Percentiles rank a stretch among this genome's conserved stretches.
These are phyloP conservation scores for Thielaviopsis ethacetica DNA, from an alignment of 2,329 filamentous ascomycete species.

Conservation along the genomic window DNA sequence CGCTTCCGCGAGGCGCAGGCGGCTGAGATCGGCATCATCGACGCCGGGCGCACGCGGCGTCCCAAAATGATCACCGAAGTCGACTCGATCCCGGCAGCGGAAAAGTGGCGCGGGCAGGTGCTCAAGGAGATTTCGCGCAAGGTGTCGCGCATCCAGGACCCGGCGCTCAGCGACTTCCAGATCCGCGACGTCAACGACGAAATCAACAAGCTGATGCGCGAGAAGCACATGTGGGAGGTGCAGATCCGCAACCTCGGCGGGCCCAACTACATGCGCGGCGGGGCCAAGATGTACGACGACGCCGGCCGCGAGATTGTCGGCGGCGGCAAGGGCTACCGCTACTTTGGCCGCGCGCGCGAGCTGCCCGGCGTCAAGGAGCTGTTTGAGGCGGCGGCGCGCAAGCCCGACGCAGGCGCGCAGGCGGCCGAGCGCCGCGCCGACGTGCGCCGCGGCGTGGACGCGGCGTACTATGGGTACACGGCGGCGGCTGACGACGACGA, in stretches of 20 bases:
- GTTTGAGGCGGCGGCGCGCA: conserved; percentile 60
- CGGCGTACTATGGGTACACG: conserved; percentile 90
- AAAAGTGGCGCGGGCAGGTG: conserved; percentile 96
- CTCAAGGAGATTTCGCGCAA: conserved; percentile 96
- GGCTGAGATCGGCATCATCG: conserved; percentile 88
- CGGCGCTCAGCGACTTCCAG: conserved; percentile 84
- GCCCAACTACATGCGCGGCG: conserved; percentile 82
- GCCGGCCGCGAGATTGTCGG: conserved; percentile 53
- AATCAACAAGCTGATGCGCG: conserved; percentile 97
- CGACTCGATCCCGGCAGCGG: conserved; percentile 68
- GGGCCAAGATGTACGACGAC: conserved; percentile 55
- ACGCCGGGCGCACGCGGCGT: conserved; percentile 74
- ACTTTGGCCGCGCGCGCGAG: conserved; percentile 81
- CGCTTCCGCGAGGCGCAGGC: conserved; percentile 97
- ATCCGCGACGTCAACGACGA: conserved; percentile 97
- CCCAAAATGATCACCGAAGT: conserved; percentile 84
- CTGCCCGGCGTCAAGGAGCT: conserved; percentile 92
- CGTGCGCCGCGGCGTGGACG: conserved; percentile 58
- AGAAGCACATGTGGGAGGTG: conserved; percentile 98
- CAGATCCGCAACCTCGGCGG: conserved; percentile 93
- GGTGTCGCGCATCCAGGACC: conserved; percentile 88
- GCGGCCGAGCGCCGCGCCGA: conserved; percentile 53
- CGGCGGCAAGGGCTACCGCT: conserved; percentile 81
- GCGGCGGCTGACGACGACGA: conserved; percentile 79
- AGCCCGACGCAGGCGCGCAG: conserved; percentile 40